Evolutionary conservation across 2,329 filamentous ascomycete genomes (phyloP), one percentile per base, ranked within the genome.

Genomic region (Trichophyton rubrum): DNA sequence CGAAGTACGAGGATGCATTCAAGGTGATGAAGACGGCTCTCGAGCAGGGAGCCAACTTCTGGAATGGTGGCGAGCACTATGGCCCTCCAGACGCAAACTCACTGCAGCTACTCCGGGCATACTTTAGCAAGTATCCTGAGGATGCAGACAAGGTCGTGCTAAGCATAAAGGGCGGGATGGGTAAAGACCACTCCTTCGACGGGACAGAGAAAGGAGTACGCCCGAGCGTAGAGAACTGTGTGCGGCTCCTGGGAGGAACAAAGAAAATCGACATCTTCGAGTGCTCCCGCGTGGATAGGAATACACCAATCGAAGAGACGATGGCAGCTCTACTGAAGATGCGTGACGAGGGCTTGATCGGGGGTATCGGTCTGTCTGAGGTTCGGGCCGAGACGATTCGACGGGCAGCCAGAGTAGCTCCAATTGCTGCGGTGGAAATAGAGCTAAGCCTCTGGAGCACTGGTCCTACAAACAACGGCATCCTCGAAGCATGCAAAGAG

Each of bases 231-330:
- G 80, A 85, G 62, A 78, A 80, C 59, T 78, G 79, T 63, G 68
- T 84, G 11, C 67, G 66, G 6, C 59, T 76, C 9, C 69, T 81
- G 3, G 73, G 75, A 22, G 79, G 79, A 3, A 74, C 72, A 59
- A 81, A 82, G 69, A 79, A 78, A 66, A 71, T 86, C 43, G 83
- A 85, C 67, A 69, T 83, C 8, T 86, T 84, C 64, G 78, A 80
- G 64, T 77, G 74, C 59, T 78, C 78, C 1, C 75, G 84, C 22
- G 73, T 81, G 41, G 83, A 86, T 65, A 70, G 70, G 55, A 75
- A 75, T 1, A 70, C 72, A 0, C 75, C 78, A 0, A 73, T 81
- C 43, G 76, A 80, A 63, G 73, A 78, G 43, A 77, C 67, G 1
- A 65, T 75, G 15, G 60, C 61, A 13, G 63, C 66, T 0, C 63